Conservation (phyloP, 768 basidiomycete genomes). For the Hypholoma sublateritium region DNA sequence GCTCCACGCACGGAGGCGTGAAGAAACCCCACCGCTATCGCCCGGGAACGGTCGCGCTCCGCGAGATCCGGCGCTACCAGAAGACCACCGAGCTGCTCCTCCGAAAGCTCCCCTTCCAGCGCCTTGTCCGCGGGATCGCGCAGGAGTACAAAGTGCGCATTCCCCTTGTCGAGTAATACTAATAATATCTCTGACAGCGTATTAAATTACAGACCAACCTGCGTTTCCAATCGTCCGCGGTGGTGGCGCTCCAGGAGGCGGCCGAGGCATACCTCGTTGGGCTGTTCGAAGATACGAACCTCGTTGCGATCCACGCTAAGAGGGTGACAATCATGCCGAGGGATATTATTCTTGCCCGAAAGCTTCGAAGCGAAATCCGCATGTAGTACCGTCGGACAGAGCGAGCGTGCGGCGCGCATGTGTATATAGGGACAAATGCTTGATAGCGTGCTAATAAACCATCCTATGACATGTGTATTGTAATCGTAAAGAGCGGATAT, state of each 20-base stretch:
- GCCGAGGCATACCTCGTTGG: constrained; percentile 80
- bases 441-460: background rate
- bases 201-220: constrained; percentile 54
- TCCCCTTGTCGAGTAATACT: constrained; percentile 15
- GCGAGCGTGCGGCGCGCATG: background rate
- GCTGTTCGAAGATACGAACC: constrained; percentile 71
- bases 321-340: constrained; percentile 85
- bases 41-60: constrained; percentile 20
- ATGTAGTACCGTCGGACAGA: background rate
- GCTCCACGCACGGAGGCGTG: constrained; percentile 29
- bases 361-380: constrained; percentile 60
- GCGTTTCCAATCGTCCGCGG: constrained; percentile 79
- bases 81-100: constrained; percentile 19
- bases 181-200: constrained; percentile 52
- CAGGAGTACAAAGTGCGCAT: constrained; percentile 11
- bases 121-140: constrained; percentile 24
- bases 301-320: constrained; percentile 87
- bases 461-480: constrained; percentile 1
- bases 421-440: no score
- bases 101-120: no score
- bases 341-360: constrained; percentile 78
- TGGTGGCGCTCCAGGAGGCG: no score
- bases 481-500: constrained; percentile 3
- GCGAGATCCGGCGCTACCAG: constrained; percentile 23
- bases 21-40: constrained; percentile 34